Evolutionary conservation across 352 stramenopile genomes (phyloP).

Genomic region (Phytophthora meadii): DNA sequence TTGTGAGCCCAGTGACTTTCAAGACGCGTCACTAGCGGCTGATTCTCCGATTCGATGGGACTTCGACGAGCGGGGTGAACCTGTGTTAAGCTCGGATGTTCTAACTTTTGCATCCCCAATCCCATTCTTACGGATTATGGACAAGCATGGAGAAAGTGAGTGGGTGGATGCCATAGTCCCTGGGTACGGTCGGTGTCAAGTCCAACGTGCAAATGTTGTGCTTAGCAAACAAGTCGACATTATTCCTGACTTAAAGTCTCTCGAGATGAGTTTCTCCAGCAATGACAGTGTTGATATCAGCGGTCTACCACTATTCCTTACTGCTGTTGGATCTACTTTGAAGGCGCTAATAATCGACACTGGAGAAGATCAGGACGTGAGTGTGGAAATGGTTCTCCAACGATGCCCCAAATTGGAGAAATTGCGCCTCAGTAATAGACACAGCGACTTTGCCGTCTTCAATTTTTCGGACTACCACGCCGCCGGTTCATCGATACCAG

Average conservation of each 20-base stretch:
- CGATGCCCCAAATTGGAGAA: background rate
- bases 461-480: background rate
- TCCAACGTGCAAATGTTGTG: background rate
- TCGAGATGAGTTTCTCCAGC: too few relatives aligned
- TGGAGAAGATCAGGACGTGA: background rate
- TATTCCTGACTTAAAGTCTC: background rate
- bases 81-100: too few relatives aligned
- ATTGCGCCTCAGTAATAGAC: background rate
- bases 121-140: too few relatives aligned
- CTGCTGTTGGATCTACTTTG: background rate
- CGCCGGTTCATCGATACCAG: too few relatives aligned
- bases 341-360: background rate
- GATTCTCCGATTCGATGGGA: too few relatives aligned
- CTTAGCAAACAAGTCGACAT: background rate
- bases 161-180: slow-evolving; percentile 5
- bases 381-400: background rate
- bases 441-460: background rate
- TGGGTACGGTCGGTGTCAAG: slow-evolving; percentile 5
- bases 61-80: too few relatives aligned
- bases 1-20: too few relatives aligned
- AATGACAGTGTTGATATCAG: background rate
- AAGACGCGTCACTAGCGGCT: too few relatives aligned
- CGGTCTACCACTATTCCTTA: background rate
- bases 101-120: too few relatives aligned
- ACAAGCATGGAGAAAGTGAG: background rate